Evolutionary conservation across 371 early-diverging fungal genomes (phyloP).

Genomic region (Haplosporangium sp.): DNA sequence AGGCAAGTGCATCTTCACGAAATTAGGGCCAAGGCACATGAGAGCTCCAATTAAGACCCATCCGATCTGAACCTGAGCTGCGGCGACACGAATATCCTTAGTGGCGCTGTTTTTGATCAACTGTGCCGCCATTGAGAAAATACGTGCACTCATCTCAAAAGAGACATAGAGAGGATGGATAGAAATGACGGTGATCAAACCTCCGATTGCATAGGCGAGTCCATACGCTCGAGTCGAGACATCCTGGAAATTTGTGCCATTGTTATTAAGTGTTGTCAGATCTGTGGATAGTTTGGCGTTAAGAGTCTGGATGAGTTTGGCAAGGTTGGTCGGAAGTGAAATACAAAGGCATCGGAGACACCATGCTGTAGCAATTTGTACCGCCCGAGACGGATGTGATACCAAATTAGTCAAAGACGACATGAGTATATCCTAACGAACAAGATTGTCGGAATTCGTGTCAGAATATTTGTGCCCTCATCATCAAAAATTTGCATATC

Average conservation of each 20-base stretch:
- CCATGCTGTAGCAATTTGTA: conserved; percentile 82
- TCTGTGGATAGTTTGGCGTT: conserved; percentile 70
- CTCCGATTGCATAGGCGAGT: conserved; percentile 75
- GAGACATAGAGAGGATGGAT: conserved; percentile 77
- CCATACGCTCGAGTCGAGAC: conserved; percentile 70
- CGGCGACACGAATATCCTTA: conserved; percentile 70
- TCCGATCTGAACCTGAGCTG: conserved; percentile 79
- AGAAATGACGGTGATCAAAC: conserved; percentile 80
- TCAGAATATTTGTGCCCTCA: too few species aligned
- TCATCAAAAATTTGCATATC: too few species aligned
- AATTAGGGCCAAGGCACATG: conserved; percentile 85
- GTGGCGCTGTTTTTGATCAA: conserved; percentile 72
- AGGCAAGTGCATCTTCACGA: conserved; percentile 84
- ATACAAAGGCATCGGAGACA: conserved; percentile 78
- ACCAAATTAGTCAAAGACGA: conserved; percentile 78
- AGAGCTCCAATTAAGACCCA: conserved; percentile 85
- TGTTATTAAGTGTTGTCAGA: conserved; percentile 60
- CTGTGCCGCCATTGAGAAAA: conserved; percentile 82
- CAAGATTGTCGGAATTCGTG: background rate
- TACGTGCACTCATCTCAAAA: conserved; percentile 78
- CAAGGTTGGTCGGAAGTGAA: conserved; percentile 73
- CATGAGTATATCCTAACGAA: conserved; percentile 65
- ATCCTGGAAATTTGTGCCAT: conserved; percentile 63
- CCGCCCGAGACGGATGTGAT: conserved; percentile 75
- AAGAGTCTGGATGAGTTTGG: conserved; percentile 71